Percentiles rank a stretch among this genome's conserved stretches.
These are phyloP conservation scores for Clarireedia hainanense DNA, from an alignment of 2,329 filamentous ascomycete genomes.

Conservation along the genomic window DNA sequence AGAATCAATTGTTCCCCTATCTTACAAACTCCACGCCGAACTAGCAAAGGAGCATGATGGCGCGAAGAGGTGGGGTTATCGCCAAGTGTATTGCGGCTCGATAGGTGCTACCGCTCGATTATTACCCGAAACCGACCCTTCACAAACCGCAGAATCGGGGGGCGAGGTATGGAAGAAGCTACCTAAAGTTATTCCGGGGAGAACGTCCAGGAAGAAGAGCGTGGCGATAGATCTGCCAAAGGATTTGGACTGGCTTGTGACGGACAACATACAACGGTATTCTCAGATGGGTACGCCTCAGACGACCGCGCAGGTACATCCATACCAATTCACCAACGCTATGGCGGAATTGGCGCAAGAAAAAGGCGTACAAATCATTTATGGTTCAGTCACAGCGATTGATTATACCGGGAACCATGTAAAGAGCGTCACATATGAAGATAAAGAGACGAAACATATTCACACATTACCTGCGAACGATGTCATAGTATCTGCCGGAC, in stretches of 20 bases:
- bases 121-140: not conserved
- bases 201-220: constrained; percentile 29
- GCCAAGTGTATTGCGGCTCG: constrained; percentile 64
- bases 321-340: constrained; percentile 77
- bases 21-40: constrained; percentile 74
- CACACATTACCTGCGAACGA: constrained; percentile 45
- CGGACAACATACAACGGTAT: constrained; percentile 59
- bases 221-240: constrained; percentile 57
- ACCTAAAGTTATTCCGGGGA: constrained; percentile 47
- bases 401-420: constrained; percentile 53
- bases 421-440: constrained; percentile 56
- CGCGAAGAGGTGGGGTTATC: constrained; percentile 75
- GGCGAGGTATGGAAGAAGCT: constrained; percentile 47
- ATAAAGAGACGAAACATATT: constrained; percentile 40
- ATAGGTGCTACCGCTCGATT: constrained; percentile 22
- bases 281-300: constrained; percentile 74
- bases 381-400: constrained; percentile 63
- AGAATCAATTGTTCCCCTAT: constrained; percentile 71
- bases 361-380: constrained; percentile 58
- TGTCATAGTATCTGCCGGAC: constrained; percentile 38
- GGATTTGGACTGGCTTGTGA: constrained; percentile 79
- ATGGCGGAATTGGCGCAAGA: constrained; percentile 72
- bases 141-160: not conserved
- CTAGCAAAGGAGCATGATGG: constrained; percentile 80
- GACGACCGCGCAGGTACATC: constrained; percentile 90